Evolutionary conservation across 345 rosid species (phyloP).

Genomic region (Arabis hirsuta): DNA sequence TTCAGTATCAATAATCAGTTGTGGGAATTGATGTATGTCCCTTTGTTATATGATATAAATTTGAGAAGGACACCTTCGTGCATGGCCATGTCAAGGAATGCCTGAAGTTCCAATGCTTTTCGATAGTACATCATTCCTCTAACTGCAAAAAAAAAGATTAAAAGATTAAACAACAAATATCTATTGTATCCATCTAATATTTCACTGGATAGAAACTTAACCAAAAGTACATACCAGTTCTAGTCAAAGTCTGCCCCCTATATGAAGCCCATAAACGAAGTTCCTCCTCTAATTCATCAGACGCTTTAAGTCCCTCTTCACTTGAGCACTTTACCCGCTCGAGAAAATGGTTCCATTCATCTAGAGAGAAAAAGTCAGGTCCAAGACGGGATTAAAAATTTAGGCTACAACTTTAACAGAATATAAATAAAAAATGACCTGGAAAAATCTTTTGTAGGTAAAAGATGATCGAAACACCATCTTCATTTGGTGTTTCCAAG

Average conservation of each 20-base stretch:
- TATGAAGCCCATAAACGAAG: conserved; percentile 99
- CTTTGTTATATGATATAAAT: neutral
- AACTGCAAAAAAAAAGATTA: conserved; percentile 51
- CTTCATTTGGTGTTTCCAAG: conserved; percentile 85
- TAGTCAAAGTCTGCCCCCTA: conserved; percentile 97
- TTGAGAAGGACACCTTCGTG: conserved; percentile 71
- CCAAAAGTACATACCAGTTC: conserved; percentile 68
- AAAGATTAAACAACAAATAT: conserved; percentile 19
- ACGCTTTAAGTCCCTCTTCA: conserved; percentile 76
- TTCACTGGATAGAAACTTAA: conserved; percentile 3
- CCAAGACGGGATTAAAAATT: conserved; percentile 14
- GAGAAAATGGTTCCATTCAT: conserved; percentile 97
- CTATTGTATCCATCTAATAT: conserved; percentile 22
- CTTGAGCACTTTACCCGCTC: conserved; percentile 60
- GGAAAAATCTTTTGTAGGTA: conserved; percentile 97
- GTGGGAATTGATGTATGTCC: neutral
- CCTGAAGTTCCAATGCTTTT: conserved; percentile 98
- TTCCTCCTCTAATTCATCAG: conserved; percentile 65
- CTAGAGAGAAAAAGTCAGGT: conserved; percentile 49
- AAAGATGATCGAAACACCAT: conserved; percentile 94
- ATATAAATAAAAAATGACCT: conserved; percentile 54
- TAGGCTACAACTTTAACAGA: conserved; percentile 10
- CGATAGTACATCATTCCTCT: conserved; percentile 99
- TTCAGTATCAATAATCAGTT: conserved; percentile 31
- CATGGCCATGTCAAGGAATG: conserved; percentile 98